A percentile compares a stretch with the other conserved stretches of the same genome.
Evolutionary conservation across 2,329 filamentous ascomycete genomes (phyloP).

Genomic region (Xylariaceae sp.): DNA sequence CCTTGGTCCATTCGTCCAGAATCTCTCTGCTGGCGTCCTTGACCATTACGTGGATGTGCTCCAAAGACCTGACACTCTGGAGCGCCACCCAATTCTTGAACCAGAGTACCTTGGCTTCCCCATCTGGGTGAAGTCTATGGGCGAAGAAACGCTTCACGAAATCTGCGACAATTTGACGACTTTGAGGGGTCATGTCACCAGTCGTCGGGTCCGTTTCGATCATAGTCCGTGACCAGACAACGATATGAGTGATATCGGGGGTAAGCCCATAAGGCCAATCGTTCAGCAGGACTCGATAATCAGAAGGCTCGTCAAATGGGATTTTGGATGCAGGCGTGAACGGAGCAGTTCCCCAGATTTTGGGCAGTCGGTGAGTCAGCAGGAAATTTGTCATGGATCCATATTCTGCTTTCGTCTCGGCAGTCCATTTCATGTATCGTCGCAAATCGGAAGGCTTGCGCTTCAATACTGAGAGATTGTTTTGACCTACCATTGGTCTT

Average conservation of each 20-base stretch:
- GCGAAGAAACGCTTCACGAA: slow-evolving; percentile 71
- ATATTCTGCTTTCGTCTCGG: slow-evolving; percentile 64
- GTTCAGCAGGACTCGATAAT: slow-evolving; percentile 73
- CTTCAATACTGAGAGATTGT: slow-evolving; percentile 70
- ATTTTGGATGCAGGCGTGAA: slow-evolving; percentile 46
- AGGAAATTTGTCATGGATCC: slow-evolving; percentile 79
- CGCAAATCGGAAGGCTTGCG: slow-evolving; percentile 76
- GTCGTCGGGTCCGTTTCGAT: slow-evolving; percentile 67
- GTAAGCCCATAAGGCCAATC: slow-evolving; percentile 90
- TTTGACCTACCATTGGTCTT: slow-evolving; percentile 27
- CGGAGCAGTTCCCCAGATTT: slow-evolving; percentile 59
- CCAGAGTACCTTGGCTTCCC: slow-evolving; percentile 63
- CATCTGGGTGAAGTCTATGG: slow-evolving; percentile 46
- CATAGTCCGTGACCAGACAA: slow-evolving; percentile 85
- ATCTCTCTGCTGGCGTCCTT: slow-evolving; percentile 48
- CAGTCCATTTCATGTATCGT: slow-evolving; percentile 74
- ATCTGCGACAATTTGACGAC: slow-evolving; percentile 57
- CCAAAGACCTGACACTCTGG: slow-evolving; percentile 81
- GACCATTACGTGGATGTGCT: slow-evolving; percentile 82
- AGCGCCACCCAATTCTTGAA: slow-evolving; percentile 92
- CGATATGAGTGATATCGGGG: slow-evolving; percentile 68
- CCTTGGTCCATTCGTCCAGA: slow-evolving; percentile 50
- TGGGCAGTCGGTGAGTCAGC: slow-evolving; percentile 63
- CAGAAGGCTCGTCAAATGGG: slow-evolving; percentile 50
- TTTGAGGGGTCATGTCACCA: slow-evolving; percentile 68